phyloP scores from a whole-genome alignment of 441 rosid genomes.

The Corymbia calophylla region DNA sequence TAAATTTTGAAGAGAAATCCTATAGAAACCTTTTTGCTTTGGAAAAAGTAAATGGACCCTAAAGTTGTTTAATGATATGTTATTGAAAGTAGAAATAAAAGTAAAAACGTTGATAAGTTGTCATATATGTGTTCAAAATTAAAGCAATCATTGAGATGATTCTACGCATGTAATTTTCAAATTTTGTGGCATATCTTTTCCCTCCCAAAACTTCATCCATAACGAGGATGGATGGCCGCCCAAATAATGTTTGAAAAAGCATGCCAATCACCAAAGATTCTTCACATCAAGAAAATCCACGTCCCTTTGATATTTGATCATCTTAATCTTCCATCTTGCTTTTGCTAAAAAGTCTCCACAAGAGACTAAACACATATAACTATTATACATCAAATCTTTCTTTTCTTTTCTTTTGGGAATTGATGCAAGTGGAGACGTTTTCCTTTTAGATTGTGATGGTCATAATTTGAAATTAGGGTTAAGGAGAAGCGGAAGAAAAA shows the following conservation, averaged over 20 bases:
- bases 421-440: neutral
- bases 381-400: neutral
- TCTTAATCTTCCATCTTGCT: neutral
- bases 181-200: neutral
- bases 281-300: neutral
- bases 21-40: neutral
- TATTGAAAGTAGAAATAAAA: neutral
- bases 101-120: neutral
- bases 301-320: neutral
- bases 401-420: neutral
- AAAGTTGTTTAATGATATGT: neutral
- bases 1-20: neutral
- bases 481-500: neutral
- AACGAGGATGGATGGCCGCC: neutral
- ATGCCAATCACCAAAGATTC: neutral
- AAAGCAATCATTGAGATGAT: neutral
- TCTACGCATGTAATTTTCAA: neutral
- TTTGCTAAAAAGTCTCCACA: neutral
- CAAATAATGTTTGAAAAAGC: neutral
- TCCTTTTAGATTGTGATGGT: neutral
- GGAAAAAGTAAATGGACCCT: neutral
- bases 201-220: neutral
- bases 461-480: constrained; percentile 2
- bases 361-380: neutral
- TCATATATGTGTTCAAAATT: neutral